Conservation (phyloP, 768 basidiomycete species). For the Tylopilus sp. region DNA sequence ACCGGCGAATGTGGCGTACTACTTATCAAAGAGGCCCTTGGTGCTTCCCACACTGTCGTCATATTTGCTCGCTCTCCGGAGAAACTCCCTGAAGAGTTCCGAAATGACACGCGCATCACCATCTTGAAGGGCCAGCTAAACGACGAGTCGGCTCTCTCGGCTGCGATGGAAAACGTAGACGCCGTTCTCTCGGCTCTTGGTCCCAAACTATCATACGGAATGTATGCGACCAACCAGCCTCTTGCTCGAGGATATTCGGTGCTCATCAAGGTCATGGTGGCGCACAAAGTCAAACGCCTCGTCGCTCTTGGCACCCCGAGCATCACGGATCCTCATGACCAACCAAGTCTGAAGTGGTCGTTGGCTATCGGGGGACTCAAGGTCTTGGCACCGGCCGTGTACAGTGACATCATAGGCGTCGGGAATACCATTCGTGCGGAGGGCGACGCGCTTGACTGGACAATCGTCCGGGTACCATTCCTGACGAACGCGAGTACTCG, state of each 20-base stretch:
- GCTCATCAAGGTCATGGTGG: conserved; percentile 56
- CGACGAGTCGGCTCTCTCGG: conserved; percentile 45
- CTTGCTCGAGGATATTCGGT: conserved; percentile 56
- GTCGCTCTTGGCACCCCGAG: conserved; percentile 67
- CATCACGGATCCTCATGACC: conserved; percentile 59
- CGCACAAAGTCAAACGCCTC: conserved; percentile 51
- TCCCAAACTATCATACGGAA: conserved; percentile 40
- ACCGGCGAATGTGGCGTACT: conserved; percentile 61
- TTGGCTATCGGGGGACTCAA: conserved; percentile 37
- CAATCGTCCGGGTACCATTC: conserved; percentile 64
- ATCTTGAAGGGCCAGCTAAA: conserved; percentile 55
- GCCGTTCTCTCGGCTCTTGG: conserved; percentile 68
- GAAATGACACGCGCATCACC: conserved; percentile 41
- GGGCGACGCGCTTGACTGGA: conserved; percentile 59
- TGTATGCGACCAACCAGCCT: conserved; percentile 47
- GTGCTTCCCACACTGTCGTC: conserved; percentile 44
- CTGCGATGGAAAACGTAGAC: conserved; percentile 55
- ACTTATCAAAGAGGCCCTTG: conserved; percentile 54
- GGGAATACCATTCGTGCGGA: conserved; percentile 51
- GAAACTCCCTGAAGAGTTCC: conserved; percentile 55
- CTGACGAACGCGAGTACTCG: conserved; percentile 47
- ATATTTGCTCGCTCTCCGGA: conserved; percentile 62
- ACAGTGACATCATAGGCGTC: conserved; percentile 63
- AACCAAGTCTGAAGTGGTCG: conserved; percentile 40
- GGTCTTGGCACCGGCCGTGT: conserved; percentile 51